These are phyloP conservation scores for Calonectria naviculata DNA, from an alignment of 2,329 filamentous ascomycete species.

Conservation along the genomic window DNA sequence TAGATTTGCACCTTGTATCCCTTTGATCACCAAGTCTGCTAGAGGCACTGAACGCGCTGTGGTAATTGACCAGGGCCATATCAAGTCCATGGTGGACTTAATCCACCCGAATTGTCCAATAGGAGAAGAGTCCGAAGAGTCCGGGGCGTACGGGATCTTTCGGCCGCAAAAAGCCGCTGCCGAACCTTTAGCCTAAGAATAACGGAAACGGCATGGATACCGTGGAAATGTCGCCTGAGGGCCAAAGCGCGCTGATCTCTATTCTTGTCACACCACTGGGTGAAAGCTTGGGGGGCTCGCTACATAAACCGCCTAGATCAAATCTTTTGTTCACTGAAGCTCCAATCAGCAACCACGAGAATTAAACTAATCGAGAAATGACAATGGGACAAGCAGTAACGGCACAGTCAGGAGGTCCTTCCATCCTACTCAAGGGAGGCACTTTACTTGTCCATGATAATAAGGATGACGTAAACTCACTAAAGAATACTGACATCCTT, in stretches of 20 bases:
- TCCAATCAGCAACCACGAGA: not conserved
- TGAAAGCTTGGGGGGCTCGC: not conserved
- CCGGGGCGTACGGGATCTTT: not conserved
- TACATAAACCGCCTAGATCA: not conserved
- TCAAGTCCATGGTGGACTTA: no score
- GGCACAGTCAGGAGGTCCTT: not conserved
- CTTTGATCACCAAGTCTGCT: not conserved
- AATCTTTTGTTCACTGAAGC: no score
- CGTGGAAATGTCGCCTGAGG: not conserved
- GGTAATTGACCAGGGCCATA: no score
- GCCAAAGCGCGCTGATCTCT: not conserved
- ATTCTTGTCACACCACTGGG: not conserved
- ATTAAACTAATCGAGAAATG: not conserved
- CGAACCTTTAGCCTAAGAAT: not conserved
- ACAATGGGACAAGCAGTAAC: not conserved
- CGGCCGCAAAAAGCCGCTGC: not conserved
- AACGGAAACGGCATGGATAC: no score
- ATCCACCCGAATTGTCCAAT: no score
- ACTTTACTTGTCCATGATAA: slow-evolving; percentile 10
- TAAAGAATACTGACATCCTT: slow-evolving; percentile 14
- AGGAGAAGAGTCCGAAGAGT: not conserved
- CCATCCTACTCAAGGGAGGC: slow-evolving; percentile 13
- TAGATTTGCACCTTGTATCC: no score
- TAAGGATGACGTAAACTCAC: slow-evolving; percentile 12
- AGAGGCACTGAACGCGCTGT: not conserved